phyloP scores from a whole-genome alignment of 2,329 filamentous ascomycete genomes.

The Bipolaris zeicola region DNA sequence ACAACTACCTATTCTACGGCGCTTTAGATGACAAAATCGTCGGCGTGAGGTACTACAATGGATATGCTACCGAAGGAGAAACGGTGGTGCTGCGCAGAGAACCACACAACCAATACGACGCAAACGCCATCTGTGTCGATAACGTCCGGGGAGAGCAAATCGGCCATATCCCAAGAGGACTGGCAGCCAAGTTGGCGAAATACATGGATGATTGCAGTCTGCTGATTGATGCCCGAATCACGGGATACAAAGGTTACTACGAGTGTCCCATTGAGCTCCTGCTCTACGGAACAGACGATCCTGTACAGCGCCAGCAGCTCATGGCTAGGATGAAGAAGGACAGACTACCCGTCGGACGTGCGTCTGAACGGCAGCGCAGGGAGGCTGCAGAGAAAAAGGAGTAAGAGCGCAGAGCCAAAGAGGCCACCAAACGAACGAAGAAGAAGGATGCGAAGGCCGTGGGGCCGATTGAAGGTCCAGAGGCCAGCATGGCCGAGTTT shows the following conservation, averaged over 20 bases:
- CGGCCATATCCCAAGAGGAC: slow-evolving; percentile 72
- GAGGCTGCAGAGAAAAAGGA: slow-evolving; percentile 63
- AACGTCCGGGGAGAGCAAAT: slow-evolving; percentile 79
- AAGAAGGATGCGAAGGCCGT: slow-evolving; percentile 32
- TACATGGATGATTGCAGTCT: slow-evolving; percentile 65
- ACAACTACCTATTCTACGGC: slow-evolving; percentile 40
- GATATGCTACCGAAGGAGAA: slow-evolving; percentile 44
- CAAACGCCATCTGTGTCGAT: slow-evolving; percentile 77
- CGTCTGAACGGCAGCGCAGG: slow-evolving; percentile 55
- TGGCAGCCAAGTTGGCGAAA: slow-evolving; percentile 73
- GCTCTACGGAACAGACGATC: slow-evolving; percentile 70
- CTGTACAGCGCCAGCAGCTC: slow-evolving; percentile 59
- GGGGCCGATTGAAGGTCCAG: slow-evolving; percentile 30
- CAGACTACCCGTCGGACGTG: slow-evolving; percentile 58
- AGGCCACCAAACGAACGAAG: slow-evolving; percentile 41
- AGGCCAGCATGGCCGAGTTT: slow-evolving; percentile 34
- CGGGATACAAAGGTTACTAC: slow-evolving; percentile 67
- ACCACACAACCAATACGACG: slow-evolving; percentile 62
- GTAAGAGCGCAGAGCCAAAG: slow-evolving; percentile 54
- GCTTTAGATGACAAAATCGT: slow-evolving; percentile 62
- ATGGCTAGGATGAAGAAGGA: slow-evolving; percentile 67
- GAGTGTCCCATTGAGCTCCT: slow-evolving; percentile 75
- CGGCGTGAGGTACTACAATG: slow-evolving; percentile 54
- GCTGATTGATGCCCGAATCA: slow-evolving; percentile 70
- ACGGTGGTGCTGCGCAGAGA: slow-evolving; percentile 59